A percentile compares a stretch with the other conserved stretches of the same genome.
Evolutionary conservation across 1,139 yeast species (phyloP).

Genomic region (Magnusiomyces sp.): DNA sequence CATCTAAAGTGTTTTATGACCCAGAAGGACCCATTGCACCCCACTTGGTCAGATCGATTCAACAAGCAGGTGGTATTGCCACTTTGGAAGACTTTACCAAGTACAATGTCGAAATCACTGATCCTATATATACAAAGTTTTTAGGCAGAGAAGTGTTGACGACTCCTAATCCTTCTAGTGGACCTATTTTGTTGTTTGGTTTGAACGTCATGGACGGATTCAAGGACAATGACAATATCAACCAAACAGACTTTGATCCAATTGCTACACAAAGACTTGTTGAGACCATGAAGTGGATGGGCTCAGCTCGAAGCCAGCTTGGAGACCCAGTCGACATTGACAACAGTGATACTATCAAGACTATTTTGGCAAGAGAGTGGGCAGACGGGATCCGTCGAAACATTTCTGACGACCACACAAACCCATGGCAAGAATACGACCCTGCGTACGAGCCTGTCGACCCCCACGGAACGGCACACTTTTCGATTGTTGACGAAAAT

Average conservation of each 20-base stretch:
- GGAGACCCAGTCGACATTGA: slow-evolving; percentile 49
- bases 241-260: slow-evolving; percentile 34
- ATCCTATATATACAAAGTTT: slow-evolving; percentile 45
- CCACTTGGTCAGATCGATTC: slow-evolving; percentile 41
- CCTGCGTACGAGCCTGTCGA: slow-evolving; percentile 70
- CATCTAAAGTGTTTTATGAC: slow-evolving; percentile 71
- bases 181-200: slow-evolving; percentile 73
- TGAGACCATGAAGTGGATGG: slow-evolving; percentile 92
- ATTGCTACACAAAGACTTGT: slow-evolving; percentile 58
- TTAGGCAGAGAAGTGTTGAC: slow-evolving; percentile 46
- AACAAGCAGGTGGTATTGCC: slow-evolving; percentile 52
- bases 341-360: slow-evolving; percentile 30
- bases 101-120: slow-evolving; percentile 48
- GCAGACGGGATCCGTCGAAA: slow-evolving; percentile 39
- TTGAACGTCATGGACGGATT: slow-evolving; percentile 49
- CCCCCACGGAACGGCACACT: slow-evolving; percentile 85
- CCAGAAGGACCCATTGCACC: slow-evolving; percentile 68
- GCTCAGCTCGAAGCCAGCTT: slow-evolving; percentile 69
- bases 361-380: slow-evolving; percentile 45
- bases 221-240: slow-evolving; percentile 16
- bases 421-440: slow-evolving; percentile 61
- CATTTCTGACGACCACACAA: slow-evolving; percentile 49
- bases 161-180: slow-evolving; percentile 73
- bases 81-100: slow-evolving; percentile 52
- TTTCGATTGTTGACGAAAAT: slow-evolving; percentile 59